phyloP scores from a whole-genome alignment of 257 asterid genomes.

The Asclepias syriaca region DNA sequence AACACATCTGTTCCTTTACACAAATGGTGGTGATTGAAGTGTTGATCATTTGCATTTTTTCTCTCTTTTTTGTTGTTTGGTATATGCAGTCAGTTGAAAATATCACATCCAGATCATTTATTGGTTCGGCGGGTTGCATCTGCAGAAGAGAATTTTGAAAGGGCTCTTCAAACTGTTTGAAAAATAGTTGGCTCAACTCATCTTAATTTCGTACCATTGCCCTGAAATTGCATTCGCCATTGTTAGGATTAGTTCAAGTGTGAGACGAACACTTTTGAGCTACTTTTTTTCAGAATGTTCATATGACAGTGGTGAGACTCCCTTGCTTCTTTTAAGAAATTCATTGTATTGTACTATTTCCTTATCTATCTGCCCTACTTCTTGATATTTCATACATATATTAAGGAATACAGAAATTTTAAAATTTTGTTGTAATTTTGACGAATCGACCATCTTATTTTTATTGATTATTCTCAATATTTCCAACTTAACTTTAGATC shows the following conservation, averaged over 20 bases:
- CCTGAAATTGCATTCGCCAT: not conserved
- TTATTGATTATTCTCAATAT: too few relatives aligned
- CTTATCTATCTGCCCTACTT: too few relatives aligned
- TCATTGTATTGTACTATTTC: not conserved
- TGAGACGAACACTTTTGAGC: not conserved
- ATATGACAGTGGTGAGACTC: not conserved
- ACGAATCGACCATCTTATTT: too few relatives aligned
- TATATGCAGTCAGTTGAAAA: not conserved
- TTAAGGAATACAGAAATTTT: too few relatives aligned
- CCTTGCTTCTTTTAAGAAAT: not conserved
- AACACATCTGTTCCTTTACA: not conserved
- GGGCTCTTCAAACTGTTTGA: constrained; percentile 11
- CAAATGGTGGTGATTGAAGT: not conserved
- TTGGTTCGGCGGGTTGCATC: not conserved
- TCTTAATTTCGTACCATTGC: not conserved
- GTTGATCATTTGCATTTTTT: not conserved
- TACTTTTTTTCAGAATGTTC: not conserved
- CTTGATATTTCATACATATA: too few relatives aligned
- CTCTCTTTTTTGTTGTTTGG: not conserved
- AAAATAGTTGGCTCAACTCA: not conserved
- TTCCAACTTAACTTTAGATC: too few relatives aligned
- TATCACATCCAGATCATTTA: constrained; percentile 13
- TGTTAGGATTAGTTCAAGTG: not conserved
- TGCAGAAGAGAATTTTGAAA: constrained; percentile 9
- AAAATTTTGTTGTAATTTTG: too few relatives aligned